Percentiles rank a stretch among this genome's conserved stretches.
Evolutionary conservation across 2,329 filamentous ascomycete genomes (phyloP).

Genomic region (Penicillium sp.): DNA sequence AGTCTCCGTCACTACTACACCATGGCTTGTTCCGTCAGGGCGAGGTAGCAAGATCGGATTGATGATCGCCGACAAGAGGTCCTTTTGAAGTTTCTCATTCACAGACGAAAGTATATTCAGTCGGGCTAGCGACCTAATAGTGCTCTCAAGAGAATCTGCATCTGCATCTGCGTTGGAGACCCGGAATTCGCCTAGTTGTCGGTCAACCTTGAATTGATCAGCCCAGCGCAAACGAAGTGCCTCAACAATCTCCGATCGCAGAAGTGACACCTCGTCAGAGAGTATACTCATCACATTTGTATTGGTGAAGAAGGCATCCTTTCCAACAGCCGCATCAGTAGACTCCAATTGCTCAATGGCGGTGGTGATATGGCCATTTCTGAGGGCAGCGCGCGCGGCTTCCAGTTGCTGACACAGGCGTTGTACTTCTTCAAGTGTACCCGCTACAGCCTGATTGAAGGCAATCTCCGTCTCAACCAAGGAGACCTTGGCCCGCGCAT

Average conservation of each 20-base stretch:
- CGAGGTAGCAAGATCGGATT: constrained; percentile 34
- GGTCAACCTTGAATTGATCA: constrained; percentile 63
- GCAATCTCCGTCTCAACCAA: constrained; percentile 59
- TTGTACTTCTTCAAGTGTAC: constrained; percentile 52
- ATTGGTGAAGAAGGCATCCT: constrained; percentile 32
- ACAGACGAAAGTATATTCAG: constrained; percentile 33
- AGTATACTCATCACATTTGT: constrained; percentile 56
- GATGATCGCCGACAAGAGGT: constrained; percentile 33
- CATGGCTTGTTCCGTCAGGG: constrained; percentile 25
- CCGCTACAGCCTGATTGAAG: constrained; percentile 57
- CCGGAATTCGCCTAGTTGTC: constrained; percentile 54
- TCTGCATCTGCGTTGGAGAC: constrained; percentile 53
- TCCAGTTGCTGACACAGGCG: constrained; percentile 52
- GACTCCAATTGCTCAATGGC: constrained; percentile 52
- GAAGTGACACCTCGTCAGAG: constrained; percentile 61
- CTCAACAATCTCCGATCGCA: constrained; percentile 66
- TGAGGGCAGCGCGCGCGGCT: constrained; percentile 46
- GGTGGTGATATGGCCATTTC: constrained; percentile 45
- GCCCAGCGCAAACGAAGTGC: constrained; percentile 71
- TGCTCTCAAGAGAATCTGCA: constrained; percentile 30
- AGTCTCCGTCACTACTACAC: constrained; percentile 28
- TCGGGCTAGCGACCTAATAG: constrained; percentile 32
- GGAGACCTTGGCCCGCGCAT: constrained; percentile 55
- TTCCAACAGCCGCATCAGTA: constrained; percentile 34
- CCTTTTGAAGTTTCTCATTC: constrained; percentile 35